Base-by-base conservation (phyloP, 768 basidiomycete species). In the Russula dissimulans region DNA sequence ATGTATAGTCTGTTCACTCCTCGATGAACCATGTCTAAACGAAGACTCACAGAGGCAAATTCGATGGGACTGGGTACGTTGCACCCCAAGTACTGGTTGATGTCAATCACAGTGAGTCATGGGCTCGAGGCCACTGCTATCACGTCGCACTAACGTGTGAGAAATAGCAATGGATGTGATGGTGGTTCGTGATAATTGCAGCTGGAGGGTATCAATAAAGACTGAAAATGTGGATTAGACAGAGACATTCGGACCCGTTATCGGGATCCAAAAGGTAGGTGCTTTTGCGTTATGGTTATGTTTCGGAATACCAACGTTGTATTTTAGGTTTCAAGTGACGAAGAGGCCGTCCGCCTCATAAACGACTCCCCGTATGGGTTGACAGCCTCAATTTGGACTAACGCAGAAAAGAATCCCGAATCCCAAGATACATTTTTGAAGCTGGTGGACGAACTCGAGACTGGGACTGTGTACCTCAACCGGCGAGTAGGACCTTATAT, bases 351-450 rank as follows among this genome's bases (percentile, higher is more conserved):
- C 57, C 70, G 73, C 17, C 80, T 98, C 36, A 99, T 99, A 90
- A 98, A 99, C 71, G 94, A 98, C 71, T 97, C 95, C 15, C 83
- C 82, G 0, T 98, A 95, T 69, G 97, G 97, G 14, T 78, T 99
- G 22, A 99, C 95, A 1, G 92, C 91, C 4, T 94, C 92, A 17
- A 71, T 99, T 36, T 99, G 95, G 97, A 97, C 97, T 1, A 81
- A 90, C 66, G 81, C 78, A 0, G 77, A 80, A 32, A 73, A 73
- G 3, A 79, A 84, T 59, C 71, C 77, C 0, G 79, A 79, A n/a
- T 90, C 89, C 0, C 79, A 88, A 62, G 68, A 72, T 3, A 84
- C 81, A 0, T 97, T 97, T 74, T 67, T 86, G 58, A 72, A 70
- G 49, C 75, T 95, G 29, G 82, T 79, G 7, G 85, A 88, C 52